Evolutionary conservation across 306 rosid genomes (phyloP), one percentile per base, ranked within the genome.

Genomic region (Canavalia ensiformis): DNA sequence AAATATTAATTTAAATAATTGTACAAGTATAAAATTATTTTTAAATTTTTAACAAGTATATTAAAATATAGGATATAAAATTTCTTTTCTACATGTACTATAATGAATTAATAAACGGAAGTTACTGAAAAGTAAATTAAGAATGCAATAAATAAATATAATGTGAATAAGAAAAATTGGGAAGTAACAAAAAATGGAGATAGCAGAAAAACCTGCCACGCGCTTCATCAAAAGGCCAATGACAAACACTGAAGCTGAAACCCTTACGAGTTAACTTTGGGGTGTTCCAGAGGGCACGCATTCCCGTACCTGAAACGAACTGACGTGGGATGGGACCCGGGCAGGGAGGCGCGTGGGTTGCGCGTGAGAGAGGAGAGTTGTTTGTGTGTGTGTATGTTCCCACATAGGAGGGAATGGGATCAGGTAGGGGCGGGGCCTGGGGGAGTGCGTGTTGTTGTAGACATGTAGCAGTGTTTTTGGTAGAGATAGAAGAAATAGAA

Each of bases 221-320:
- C 89, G 79, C 86, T 72, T 1, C 8, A 46, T 8, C 55, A 46
- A 52, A 74, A 37, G 41, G 68, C 57, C 41, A 69, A 77, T 49
- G 63, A 65, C 25, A 55, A 71, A 60, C 70, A 81, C 78, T 42
- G 85, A 90, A 84, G 78, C 83, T 47, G 69, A 80, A 80, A 42
- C 63, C 25, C 69, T 18, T 77, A 84, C 65, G 75, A 78, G 74
- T 84, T 82, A 83, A 78, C 65, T 73, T 64, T 42, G 63, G 72
- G 79, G 80, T 28, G 82, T 12, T 72, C 66, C 52, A 69, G 58
- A 47, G 55, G 46, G 87, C 90, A 87, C 90, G 92, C 92, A 86
- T 81, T 86, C 91, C 90, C 79, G 92, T 81, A 76, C 84, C 86
- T 78, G 86, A 67, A 82, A 18, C 81, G 75, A 84, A 84, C 75